phyloP scores from a whole-genome alignment of 2,329 filamentous ascomycete species.

The Talaromyces piceae region DNA sequence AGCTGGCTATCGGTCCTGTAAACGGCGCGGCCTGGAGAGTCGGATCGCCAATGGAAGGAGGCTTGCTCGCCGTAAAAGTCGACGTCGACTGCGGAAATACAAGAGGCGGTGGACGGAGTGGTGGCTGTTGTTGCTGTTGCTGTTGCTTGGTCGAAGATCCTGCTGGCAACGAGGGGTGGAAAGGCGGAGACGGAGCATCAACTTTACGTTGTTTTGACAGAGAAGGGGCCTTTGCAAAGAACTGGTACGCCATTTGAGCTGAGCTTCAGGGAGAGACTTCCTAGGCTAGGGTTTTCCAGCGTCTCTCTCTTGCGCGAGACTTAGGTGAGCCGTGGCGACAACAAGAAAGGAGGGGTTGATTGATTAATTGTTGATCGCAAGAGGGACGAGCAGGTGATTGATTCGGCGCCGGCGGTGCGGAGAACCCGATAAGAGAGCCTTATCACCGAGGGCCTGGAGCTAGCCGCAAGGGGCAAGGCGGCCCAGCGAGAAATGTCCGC shows the following conservation, averaged over 20 bases:
- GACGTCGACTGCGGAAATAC: constrained; percentile 20
- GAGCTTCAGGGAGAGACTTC: too few species aligned
- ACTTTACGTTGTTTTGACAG: constrained; percentile 21
- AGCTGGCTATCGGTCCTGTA: constrained; percentile 20
- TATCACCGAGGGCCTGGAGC: background rate
- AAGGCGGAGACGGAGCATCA: constrained; percentile 18
- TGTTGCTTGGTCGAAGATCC: constrained; percentile 7
- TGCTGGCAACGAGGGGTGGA: constrained; percentile 13
- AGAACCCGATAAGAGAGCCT: background rate
- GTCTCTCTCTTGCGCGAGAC: too few species aligned
- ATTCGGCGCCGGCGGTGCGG: background rate
- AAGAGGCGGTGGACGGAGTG: constrained; percentile 25
- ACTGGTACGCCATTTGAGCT: constrained; percentile 29
- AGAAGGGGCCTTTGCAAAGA: constrained; percentile 28
- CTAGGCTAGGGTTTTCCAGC: too few species aligned
- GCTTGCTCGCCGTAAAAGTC: constrained; percentile 12
- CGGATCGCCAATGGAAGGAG: constrained; percentile 18
- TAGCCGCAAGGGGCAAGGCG: background rate
- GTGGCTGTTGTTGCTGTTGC: constrained; percentile 21
- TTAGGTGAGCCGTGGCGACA: too few species aligned
- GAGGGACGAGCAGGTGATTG: background rate
- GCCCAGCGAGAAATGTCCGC: background rate
- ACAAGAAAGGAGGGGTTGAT: background rate
- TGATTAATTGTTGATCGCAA: background rate
- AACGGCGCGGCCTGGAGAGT: constrained; percentile 24